Evolutionary conservation across 2,329 filamentous ascomycete species (phyloP), one percentile per base, ranked within the genome.

Genomic region (Nigrospora osmanthi): DNA sequence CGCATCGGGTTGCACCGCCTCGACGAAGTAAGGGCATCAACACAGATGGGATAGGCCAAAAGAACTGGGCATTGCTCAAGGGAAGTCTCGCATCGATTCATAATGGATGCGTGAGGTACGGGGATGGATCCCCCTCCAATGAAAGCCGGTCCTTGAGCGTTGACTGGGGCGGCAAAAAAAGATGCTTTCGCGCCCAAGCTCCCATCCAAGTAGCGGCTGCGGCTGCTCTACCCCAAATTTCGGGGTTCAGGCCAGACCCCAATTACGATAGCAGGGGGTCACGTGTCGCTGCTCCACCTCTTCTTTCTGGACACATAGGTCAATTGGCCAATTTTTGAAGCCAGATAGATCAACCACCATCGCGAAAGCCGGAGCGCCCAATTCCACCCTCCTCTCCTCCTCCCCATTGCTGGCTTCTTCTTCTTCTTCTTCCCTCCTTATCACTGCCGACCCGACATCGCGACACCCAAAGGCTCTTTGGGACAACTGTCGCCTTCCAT

Each of bases 361-460:
- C 39, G 30, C 40, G 40, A 42, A 23, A 36, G 40, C 40, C 36
- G 40, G 40, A 35, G 40, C 33, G 40, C 32, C 50, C 34, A 47
- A 37, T 40, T 43, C 46, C 44, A 41, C 37, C 42, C 38, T 47
- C 41, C 31, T 44, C 33, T 36, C 42, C 36, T 34, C 35, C 19
- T 44, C 30, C 32, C 23, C 23, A 28, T 28, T 28, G 23, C 23
- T 28, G 23, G 23, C 23, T 28, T 28, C 23, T 28, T 28, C 45
- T 49, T 44, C 49, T 49, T 45, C 50, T 45, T 44, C 48, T 51
- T 44, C 48, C 50, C 46, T 51, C 46, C 35, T 44, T 47, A 42
- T 31, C 40, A 42, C 23, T 28, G 23, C 23, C 23, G 23, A 28
- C 23, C 23, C 23, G 23, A 28, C 23, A 33, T 34, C 40, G 40